Base-by-base conservation (phyloP, 257 asterid species). In the Solanum medicagineum region DNA sequence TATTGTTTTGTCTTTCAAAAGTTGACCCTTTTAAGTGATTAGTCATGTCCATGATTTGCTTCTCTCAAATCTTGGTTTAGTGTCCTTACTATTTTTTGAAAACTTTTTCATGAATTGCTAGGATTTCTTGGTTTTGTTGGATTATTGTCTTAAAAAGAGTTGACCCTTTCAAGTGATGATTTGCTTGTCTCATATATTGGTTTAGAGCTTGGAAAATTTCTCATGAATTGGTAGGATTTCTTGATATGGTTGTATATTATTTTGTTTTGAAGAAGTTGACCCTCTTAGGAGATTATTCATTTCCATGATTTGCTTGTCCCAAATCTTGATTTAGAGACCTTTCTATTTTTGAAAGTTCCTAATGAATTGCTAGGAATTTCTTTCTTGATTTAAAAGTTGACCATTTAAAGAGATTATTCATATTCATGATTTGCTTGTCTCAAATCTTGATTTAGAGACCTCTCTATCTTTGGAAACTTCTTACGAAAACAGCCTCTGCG, bases 401-500 rank as follows among this genome's bases (percentile, higher is more conserved):
- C 17, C 40, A 32, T 62, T 62, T 22, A 1, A 62, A 62, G 36
- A 22, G 57, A 73, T 42, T 42, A 19, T 70, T 70, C 80, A 70
- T 42, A 71, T 42, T 32, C 80, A 42, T 14, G 8, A n/a, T 45
- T 45, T 71, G 6, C 17, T 71, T 45, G 81, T 12, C 8, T 73
- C 59, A 45, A 74, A 22, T 73, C 40, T 73, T 45, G 57, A 44
- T 73, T n/a, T 13, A 36, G 53, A 36, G 2, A 69, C 51, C 13
- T 69, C 17, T 32, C 74, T 20, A 59, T 8, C n/a, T 59, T 59
- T 59, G 66, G 29, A 59, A 59, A 36, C 42, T 36, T 36, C 6
- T 36, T 36, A 1, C 0, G 6, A 0, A 36, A 36, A 36, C 42
- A 4, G 0, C 1, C 6, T 36, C 7, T 36, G 6, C 2, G 6